Conservation (phyloP, 208 protist genomes). For the Blechomonas ayalai region DNA sequence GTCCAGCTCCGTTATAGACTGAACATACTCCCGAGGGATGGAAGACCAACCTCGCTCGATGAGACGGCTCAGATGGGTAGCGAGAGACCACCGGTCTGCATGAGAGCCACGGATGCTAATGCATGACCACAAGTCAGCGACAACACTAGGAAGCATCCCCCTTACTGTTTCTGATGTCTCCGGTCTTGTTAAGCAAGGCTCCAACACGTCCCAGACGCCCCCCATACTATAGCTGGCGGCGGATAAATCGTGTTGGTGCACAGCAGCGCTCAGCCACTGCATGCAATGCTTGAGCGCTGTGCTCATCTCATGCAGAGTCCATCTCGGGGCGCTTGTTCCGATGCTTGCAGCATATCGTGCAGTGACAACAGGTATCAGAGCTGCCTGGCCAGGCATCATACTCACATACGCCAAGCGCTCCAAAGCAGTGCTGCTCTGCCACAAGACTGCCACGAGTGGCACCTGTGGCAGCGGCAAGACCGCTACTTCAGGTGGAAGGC, state of each 20-base stretch:
- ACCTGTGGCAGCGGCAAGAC: background rate
- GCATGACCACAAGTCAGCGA: too few species aligned
- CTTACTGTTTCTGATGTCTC: too few species aligned
- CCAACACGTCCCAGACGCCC: background rate
- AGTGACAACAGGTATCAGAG: conserved; percentile 18
- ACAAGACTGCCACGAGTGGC: background rate
- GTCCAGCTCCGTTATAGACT: too few species aligned
- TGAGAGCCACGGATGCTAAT: too few species aligned
- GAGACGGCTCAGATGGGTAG: too few species aligned
- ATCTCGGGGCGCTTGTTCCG: background rate
- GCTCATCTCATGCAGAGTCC: background rate
- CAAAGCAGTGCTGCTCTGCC: conserved; percentile 6
- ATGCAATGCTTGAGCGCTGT: conserved; percentile 8
- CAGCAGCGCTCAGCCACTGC: conserved; percentile 1
- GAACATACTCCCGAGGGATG: too few species aligned
- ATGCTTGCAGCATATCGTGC: conserved; percentile 7
- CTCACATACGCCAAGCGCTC: background rate
- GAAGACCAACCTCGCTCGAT: too few species aligned
- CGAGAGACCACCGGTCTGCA: too few species aligned
- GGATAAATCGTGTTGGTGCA: background rate
- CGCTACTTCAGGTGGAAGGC: conserved; percentile 1
- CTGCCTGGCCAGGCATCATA: conserved; percentile 14
- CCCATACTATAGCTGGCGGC: conserved; percentile 2
- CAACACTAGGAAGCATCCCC: background rate
- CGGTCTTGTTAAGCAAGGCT: too few species aligned